Percentiles rank a stretch among this genome's conserved stretches.
Evolutionary conservation across 2,329 filamentous ascomycete species (phyloP).

Genomic region (Rhinocladiella similis): DNA sequence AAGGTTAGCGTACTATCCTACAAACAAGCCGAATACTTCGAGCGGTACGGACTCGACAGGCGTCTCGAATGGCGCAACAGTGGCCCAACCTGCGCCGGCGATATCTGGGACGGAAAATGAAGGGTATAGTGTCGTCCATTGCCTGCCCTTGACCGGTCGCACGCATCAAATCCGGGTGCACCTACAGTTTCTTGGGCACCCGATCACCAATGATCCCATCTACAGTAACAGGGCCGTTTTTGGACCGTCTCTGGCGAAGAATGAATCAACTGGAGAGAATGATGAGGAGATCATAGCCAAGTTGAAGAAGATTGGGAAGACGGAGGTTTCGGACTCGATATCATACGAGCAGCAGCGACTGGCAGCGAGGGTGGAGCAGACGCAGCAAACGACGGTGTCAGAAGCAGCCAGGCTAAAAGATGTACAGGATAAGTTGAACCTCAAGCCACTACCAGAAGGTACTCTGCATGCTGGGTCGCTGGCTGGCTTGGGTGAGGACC

Average conservation of each 20-base stretch:
- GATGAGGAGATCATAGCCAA: slow-evolving; percentile 89
- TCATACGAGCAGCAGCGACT: slow-evolving; percentile 65
- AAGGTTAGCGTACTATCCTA: slow-evolving; percentile 84
- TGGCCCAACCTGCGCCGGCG: slow-evolving; percentile 35
- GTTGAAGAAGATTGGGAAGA: slow-evolving; percentile 87
- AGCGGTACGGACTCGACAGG: slow-evolving; percentile 24
- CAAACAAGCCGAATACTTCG: not conserved
- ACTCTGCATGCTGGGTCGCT: slow-evolving; percentile 37
- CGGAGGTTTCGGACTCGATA: slow-evolving; percentile 84
- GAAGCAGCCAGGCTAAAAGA: slow-evolving; percentile 18
- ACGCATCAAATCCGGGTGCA: slow-evolving; percentile 96
- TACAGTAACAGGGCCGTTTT: slow-evolving; percentile 95
- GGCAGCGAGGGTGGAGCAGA: slow-evolving; percentile 24
- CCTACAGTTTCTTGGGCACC: slow-evolving; percentile 89
- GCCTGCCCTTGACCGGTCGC: slow-evolving; percentile 86
- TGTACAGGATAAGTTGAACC: slow-evolving; percentile 4
- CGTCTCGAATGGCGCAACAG: not conserved
- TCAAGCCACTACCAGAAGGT: slow-evolving; percentile 21
- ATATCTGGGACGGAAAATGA: slow-evolving; percentile 49
- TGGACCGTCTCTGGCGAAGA: slow-evolving; percentile 72
- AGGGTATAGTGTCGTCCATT: slow-evolving; percentile 93
- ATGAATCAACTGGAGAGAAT: slow-evolving; percentile 66
- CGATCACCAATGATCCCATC: slow-evolving; percentile 96
- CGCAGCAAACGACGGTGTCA: slow-evolving; percentile 29
- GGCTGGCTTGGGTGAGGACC: slow-evolving; percentile 7